Evolutionary conservation across 1,139 yeast genomes (phyloP).

Genomic region (Saccharomycopsis hybrid): DNA sequence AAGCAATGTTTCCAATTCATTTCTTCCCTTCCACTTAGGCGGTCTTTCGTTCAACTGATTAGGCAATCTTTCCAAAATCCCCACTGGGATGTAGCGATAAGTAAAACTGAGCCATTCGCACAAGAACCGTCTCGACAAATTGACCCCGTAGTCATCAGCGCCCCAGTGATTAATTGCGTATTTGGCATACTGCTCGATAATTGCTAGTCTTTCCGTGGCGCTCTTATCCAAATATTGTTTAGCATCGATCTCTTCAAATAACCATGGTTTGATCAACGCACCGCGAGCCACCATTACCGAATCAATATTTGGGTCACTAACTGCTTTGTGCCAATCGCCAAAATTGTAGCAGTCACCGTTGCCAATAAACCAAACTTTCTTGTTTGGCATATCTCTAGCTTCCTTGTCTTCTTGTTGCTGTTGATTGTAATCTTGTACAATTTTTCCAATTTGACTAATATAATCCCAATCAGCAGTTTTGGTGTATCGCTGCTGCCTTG

Average conservation of each 20-base stretch:
- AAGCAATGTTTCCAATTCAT: constrained; percentile 83
- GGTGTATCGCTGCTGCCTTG: constrained; percentile 92
- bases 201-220: constrained; percentile 77
- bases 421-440: constrained; percentile 51
- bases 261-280: constrained; percentile 97
- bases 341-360: constrained; percentile 88
- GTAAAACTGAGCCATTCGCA: constrained; percentile 94
- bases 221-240: constrained; percentile 86
- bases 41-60: constrained; percentile 91
- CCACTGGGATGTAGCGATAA: constrained; percentile 91
- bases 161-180: constrained; percentile 98
- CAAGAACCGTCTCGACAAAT: constrained; percentile 79
- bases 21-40: constrained; percentile 89
- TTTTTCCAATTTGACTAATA: constrained; percentile 64
- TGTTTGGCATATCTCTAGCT: constrained; percentile 35
- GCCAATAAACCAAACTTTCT: constrained; percentile 64
- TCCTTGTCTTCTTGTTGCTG: constrained; percentile 51
- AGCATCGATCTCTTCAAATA: constrained; percentile 89
- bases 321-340: constrained; percentile 85
- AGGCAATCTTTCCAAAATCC: constrained; percentile 82
- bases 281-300: constrained; percentile 98
- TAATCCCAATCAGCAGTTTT: constrained; percentile 91
- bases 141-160: constrained; percentile 88
- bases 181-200: constrained; percentile 59
- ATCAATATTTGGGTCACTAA: constrained; percentile 67